Evolutionary conservation across 441 rosid species (phyloP), one percentile per base, ranked within the genome.

Genomic region (Populus hybrid): DNA sequence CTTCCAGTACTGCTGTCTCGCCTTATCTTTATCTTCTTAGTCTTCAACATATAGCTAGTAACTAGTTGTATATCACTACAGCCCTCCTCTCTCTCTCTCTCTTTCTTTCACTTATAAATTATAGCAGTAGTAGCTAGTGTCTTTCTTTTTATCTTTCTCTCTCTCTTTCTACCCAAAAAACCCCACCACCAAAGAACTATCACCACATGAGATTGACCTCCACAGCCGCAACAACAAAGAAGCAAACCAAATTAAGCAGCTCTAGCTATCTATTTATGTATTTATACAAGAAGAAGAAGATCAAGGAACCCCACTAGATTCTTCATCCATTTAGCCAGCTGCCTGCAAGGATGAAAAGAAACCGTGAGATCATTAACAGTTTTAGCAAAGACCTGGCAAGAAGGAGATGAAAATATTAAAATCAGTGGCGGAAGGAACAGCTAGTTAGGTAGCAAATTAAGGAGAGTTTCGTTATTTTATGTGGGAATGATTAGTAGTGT

Each of bases 21-120:
- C 86, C 88, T 87, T 85, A 84, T 89, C 86, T 85, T 82, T 79
- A 85, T 80, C 88, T 84, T 86, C 86, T 87, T 89, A 84, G 84
- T 83, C 88, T 89, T 90, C 91, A 79, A 94, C 97, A 92, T 92
- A 92, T 84, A 85, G 61, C 21, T 53, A 53, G 61, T 75, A 80
- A 79, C 74, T 50, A 30, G 32, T 30, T 30, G 24, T 28, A 71
- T 42, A 63, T 81, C 80, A 86, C 81, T 79, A 80, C 68, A 70
- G 75, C 74, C 70, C 66, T 57, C 77, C 32, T 30, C 32, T 30
- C 32, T 30, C 32, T 3, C 32, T 30, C 75, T 77, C 42, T 18
- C 5, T 40, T 4, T 46, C 64, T 10, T 36, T 21, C 68, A 35
- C 72, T 11, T 40, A 46, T 71, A 53, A 30, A 30, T 30, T 30